Percentiles rank a stretch among this genome's conserved stretches.
Evolutionary conservation across 805 yeast genomes (phyloP).

Genomic region (Komagataella pseudopastoris): DNA sequence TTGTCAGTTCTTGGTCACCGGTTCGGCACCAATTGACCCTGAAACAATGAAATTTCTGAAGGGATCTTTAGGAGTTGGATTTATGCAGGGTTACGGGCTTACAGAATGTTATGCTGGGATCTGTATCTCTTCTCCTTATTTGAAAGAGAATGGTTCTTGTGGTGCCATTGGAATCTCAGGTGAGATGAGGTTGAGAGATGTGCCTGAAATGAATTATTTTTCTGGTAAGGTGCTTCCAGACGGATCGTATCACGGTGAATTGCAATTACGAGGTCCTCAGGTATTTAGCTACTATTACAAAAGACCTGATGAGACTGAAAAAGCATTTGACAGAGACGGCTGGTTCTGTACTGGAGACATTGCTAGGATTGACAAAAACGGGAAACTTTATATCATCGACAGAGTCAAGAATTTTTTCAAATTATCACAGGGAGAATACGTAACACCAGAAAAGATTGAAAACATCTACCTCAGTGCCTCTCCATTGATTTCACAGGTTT

Average conservation of each 20-base stretch:
- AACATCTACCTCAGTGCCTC: conserved; percentile 43
- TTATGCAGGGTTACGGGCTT: conserved; percentile 60
- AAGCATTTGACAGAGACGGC: conserved; percentile 39
- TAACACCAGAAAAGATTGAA: conserved; percentile 68
- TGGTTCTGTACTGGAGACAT: conserved; percentile 57
- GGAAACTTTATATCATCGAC: conserved; percentile 51
- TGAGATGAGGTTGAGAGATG: conserved; percentile 48
- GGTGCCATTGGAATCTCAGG: conserved; percentile 44
- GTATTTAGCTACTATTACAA: conserved; percentile 43
- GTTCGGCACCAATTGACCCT: conserved; percentile 62
- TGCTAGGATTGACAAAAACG: conserved; percentile 34
- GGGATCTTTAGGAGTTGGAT: conserved; percentile 44
- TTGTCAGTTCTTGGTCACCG: conserved; percentile 26
- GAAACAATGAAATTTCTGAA: conserved; percentile 49
- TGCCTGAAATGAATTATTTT: conserved; percentile 48
- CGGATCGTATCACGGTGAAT: conserved; percentile 38
- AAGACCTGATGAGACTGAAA: conserved; percentile 38
- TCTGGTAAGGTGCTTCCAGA: conserved; percentile 19
- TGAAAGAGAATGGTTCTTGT: conserved; percentile 35
- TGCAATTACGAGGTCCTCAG: conserved; percentile 53
- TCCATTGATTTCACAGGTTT: conserved; percentile 33
- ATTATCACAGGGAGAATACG: conserved; percentile 51
- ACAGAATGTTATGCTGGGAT: conserved; percentile 64
- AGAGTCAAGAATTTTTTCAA: conserved; percentile 74
- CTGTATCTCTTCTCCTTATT: conserved; percentile 24